Evolutionary conservation across 371 early-diverging fungal species (phyloP).

Genomic region (Basidiobolus meristosporus): DNA sequence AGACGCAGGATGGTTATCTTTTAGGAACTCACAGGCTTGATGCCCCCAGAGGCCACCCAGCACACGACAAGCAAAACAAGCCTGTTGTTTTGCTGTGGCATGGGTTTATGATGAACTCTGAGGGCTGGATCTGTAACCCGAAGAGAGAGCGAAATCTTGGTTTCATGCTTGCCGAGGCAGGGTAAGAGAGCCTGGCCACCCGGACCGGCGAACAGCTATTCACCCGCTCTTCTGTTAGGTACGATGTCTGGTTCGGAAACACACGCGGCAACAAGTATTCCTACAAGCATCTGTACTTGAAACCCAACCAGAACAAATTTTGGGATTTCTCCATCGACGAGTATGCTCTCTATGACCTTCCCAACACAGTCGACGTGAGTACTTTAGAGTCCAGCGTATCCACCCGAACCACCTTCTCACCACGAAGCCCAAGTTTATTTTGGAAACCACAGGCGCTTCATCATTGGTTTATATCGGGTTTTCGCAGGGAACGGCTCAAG

Average conservation of each 20-base stretch:
- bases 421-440: slow-evolving; percentile 39
- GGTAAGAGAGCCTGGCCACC: no score
- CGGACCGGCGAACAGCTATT: no score
- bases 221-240: slow-evolving; percentile 10
- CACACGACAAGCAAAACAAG: slow-evolving; percentile 10
- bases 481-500: slow-evolving; percentile 86
- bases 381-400: no score
- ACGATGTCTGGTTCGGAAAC: slow-evolving; percentile 95
- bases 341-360: slow-evolving; percentile 70
- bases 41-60: slow-evolving; percentile 3
- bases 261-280: slow-evolving; percentile 93
- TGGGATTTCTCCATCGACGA: slow-evolving; percentile 94
- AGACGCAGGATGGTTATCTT: slow-evolving; percentile 75
- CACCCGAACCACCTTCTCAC: no score
- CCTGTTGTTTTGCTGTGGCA: slow-evolving; percentile 88
- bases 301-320: slow-evolving; percentile 46
- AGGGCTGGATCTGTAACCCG: slow-evolving; percentile 75
- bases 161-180: slow-evolving; percentile 48
- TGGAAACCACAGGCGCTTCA: slow-evolving; percentile 52
- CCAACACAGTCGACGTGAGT: slow-evolving; percentile 65
- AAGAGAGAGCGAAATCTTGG: slow-evolving; percentile 47
- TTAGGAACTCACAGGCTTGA: slow-evolving; percentile 70
- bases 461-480: slow-evolving; percentile 86
- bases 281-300: slow-evolving; percentile 54
- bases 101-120: slow-evolving; percentile 86